Percentiles rank a stretch among this genome's conserved stretches.
Conservation (phyloP, 176 grass and related monocot genomes). For the Hsuehochloa calcarea region DNA sequence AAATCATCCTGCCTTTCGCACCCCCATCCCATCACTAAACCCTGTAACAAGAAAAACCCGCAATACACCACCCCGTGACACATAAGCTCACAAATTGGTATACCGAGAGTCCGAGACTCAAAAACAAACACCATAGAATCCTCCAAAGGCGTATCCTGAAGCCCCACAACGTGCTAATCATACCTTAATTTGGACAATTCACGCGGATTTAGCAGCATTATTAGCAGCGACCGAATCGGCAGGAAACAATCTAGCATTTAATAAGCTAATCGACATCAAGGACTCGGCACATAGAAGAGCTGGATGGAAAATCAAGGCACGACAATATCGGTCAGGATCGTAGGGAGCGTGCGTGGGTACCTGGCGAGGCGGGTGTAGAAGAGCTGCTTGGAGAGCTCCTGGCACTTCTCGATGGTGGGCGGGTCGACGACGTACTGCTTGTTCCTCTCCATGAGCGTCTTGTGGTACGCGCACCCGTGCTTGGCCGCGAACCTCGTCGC, state of each 20-base stretch:
- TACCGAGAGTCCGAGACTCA: not conserved
- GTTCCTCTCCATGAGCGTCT: slow-evolving; percentile 82
- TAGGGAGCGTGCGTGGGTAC: not conserved
- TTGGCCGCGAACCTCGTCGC: slow-evolving; percentile 48
- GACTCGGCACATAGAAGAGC: not conserved
- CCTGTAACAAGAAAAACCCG: not conserved
- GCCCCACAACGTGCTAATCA: not conserved
- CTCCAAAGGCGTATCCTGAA: not conserved
- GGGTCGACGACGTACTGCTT: slow-evolving; percentile 64
- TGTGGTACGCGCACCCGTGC: slow-evolving; percentile 61
- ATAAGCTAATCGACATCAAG: not conserved
- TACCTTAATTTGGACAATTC: not conserved
- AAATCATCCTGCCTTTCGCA: not conserved
- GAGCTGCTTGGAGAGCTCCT: slow-evolving; percentile 89
- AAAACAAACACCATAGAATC: not conserved
- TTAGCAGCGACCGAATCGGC: not conserved
- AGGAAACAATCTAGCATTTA: not conserved
- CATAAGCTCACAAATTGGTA: not conserved
- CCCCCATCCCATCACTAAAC: not conserved
- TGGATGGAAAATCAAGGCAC: not conserved
- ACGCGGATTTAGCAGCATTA: not conserved
- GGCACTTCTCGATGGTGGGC: slow-evolving; percentile 66
- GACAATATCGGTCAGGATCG: not conserved
- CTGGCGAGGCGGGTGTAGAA: slow-evolving; percentile 92
- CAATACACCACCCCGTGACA: not conserved